Evolutionary conservation across 352 stramenopile species (phyloP).

Genomic region (Globisporangium emineosum): DNA sequence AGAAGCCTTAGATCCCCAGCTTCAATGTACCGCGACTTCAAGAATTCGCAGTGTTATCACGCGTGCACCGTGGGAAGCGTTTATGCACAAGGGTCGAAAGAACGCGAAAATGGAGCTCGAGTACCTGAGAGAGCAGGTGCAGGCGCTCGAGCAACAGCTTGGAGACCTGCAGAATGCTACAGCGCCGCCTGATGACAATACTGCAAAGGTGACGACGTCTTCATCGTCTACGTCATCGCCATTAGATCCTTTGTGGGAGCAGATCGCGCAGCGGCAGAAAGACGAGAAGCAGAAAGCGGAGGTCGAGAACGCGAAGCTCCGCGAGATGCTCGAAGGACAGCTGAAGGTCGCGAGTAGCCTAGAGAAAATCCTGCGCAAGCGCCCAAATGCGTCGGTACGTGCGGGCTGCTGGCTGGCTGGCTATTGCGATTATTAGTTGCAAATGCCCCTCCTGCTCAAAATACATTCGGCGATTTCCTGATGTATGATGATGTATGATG

Average conservation of each 20-base stretch:
- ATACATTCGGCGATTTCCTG: too few relatives aligned
- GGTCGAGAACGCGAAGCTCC: constrained; percentile 4
- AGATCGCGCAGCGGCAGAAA: neutral
- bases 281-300: neutral
- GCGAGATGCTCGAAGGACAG: constrained; percentile 4
- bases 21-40: neutral
- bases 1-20: too few relatives aligned
- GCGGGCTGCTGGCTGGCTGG: too few relatives aligned
- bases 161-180: neutral
- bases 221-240: neutral
- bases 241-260: neutral
- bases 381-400: neutral
- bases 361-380: neutral
- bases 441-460: too few relatives aligned
- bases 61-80: too few relatives aligned
- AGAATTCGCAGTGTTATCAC: too few relatives aligned
- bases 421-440: too few relatives aligned
- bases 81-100: neutral
- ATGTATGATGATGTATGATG: too few relatives aligned
- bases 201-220: neutral
- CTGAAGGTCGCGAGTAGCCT: neutral
- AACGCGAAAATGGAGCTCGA: neutral
- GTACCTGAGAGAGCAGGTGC: constrained; percentile 3
- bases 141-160: neutral
- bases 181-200: neutral